Conservation (phyloP, 1,139 yeast genomes). For the Debaryomyces robertsiae region DNA sequence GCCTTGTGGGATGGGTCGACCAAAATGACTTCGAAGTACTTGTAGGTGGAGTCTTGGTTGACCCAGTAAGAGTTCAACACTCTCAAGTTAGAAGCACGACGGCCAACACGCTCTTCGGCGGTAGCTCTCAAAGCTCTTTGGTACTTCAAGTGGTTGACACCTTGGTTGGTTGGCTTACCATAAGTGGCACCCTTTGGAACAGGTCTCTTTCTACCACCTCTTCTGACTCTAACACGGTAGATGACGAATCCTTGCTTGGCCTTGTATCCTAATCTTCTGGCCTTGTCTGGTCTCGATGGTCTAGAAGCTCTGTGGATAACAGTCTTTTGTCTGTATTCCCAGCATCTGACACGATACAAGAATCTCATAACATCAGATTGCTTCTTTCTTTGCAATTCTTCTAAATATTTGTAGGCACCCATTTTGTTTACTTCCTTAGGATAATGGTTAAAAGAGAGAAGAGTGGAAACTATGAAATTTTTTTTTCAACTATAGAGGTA, state of each 20-base stretch:
- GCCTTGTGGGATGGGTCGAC: constrained; percentile 99
- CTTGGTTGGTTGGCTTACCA: constrained; percentile 99
- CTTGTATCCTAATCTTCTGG: constrained; percentile 99
- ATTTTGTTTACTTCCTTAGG: constrained; percentile 39
- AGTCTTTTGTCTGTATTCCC: constrained; percentile 99
- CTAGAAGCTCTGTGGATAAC: constrained; percentile 98
- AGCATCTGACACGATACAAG: constrained; percentile 99
- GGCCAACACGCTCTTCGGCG: constrained; percentile 99
- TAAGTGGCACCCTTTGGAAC: constrained; percentile 99
- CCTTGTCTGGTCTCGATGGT: constrained; percentile 99
- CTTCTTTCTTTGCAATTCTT: constrained; percentile 99
- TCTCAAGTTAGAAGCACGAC: constrained; percentile 98
- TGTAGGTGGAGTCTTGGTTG: constrained; percentile 99
- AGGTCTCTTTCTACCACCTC: constrained; percentile 99
- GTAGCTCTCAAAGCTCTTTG: constrained; percentile 97
- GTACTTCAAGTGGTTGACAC: constrained; percentile 99
- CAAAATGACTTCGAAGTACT: constrained; percentile 96
- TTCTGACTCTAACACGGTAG: constrained; percentile 98
- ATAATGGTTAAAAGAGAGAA: constrained; percentile 3
- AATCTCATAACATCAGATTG: constrained; percentile 99
- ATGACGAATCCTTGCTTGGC: constrained; percentile 99
- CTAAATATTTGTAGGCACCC: constrained; percentile 99
- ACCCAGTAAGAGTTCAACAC: constrained; percentile 99
- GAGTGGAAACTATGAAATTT: constrained; percentile 1
- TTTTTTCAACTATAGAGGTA: constrained; percentile 1